Base-by-base conservation (phyloP, 495 filamentous ascomycete species). In the Annulohypoxylon bovei region DNA sequence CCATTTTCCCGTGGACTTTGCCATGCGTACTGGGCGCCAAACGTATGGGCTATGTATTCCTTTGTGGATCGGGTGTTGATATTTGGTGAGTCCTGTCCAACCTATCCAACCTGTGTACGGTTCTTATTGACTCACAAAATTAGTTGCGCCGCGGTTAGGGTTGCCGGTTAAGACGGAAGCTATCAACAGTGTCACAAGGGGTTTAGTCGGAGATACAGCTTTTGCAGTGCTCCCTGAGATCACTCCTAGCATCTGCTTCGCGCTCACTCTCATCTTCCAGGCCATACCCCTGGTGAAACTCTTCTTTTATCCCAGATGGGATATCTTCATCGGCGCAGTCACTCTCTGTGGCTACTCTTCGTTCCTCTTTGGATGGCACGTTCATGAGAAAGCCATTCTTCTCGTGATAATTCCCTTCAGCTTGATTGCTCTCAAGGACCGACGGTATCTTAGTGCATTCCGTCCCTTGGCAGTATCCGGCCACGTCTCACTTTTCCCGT, bases 1-100 rank as follows among this genome's bases (percentile, higher is more conserved):
- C 95, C 95, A 3, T 99, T 99, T 77, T 95, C 93, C 1, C 82
- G 95, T 56, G 95, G 95, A 0, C 79, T 99, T 30, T 97, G 94
- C 76, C 95, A 99, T 82, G 95, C 95, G 0, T 99, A 99, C 78
- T 99, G 95, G 95, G 95, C 95, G 2, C 94, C 95, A 1, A 99
- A 99, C 71, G 83, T 97, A 8, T 99, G 95, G 95, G 94, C 95
- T 0, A 87, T 99, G 81, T 99, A 99, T 77, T 97, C 95, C 0
- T 97, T 99, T 72, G 78, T 86, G 0, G 95, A 99, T 71, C 85
- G 95, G 53, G 80, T 91, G 28, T 76, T 98, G 66, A 97, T 99
- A 70, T 87, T 85, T 78, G 76, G 93, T 95, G 81, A 74, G 88
- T 81, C 49, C 16, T 25, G 58, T 27, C 49, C 39, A 20, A 22